Percentiles rank a stretch among this genome's conserved stretches.
phyloP scores from a whole-genome alignment of 495 filamentous ascomycete genomes.

The Melanomma pulvis-pyrius region DNA sequence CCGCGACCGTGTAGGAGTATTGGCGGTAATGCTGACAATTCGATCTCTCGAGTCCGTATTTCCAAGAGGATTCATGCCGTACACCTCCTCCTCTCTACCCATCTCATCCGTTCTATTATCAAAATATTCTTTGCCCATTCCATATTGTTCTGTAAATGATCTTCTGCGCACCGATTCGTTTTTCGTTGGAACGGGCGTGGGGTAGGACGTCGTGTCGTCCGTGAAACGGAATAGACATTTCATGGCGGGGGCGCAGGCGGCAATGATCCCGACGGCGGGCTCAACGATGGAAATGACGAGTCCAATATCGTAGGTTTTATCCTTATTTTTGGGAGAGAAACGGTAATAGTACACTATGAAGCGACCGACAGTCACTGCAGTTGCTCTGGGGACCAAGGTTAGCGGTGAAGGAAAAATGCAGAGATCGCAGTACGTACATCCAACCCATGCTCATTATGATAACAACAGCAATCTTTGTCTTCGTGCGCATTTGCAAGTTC shows the following conservation, averaged over 20 bases:
- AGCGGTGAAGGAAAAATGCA: not conserved
- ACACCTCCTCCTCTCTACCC: conserved; percentile 15
- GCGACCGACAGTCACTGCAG: conserved; percentile 30
- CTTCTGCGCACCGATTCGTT: not conserved
- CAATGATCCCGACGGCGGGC: conserved; percentile 35
- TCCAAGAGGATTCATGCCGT: conserved; percentile 15
- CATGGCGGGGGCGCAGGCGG: conserved; percentile 38
- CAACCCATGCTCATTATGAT: conserved; percentile 47
- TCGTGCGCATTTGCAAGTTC: conserved; percentile 50
- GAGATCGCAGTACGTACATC: conserved; percentile 26
- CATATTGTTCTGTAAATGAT: conserved; percentile 10
- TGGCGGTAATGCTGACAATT: not conserved
- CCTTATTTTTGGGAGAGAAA: conserved; percentile 20
- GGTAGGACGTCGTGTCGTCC: not conserved
- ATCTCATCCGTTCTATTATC: not conserved
- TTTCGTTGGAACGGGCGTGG: not conserved
- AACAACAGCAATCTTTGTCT: conserved; percentile 52
- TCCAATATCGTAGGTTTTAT: conserved; percentile 33
- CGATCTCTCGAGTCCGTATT: conserved; percentile 18
- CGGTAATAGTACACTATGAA: conserved; percentile 41
- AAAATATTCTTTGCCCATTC: conserved; percentile 7
- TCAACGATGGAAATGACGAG: conserved; percentile 37
- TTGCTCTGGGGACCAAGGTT: conserved; percentile 18
- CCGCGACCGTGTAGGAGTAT: not conserved
- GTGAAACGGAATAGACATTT: conserved; percentile 34